A percentile compares a stretch with the other conserved stretches of the same genome.
Evolutionary conservation across 768 basidiomycete genomes (phyloP).

Genomic region (Naematelia aurantialba): DNA sequence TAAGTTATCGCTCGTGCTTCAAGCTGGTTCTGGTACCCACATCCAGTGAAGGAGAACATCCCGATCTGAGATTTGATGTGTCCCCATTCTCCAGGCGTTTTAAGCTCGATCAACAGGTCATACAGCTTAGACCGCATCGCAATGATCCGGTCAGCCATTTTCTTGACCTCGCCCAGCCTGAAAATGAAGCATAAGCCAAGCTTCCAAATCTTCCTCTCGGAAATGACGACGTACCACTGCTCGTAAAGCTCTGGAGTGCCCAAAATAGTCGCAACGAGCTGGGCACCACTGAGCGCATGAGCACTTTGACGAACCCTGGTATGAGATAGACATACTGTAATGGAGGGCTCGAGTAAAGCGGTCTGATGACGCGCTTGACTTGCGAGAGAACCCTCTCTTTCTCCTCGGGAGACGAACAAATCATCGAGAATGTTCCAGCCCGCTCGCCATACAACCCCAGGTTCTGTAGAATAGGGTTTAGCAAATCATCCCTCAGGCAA

Average conservation of each 20-base stretch:
- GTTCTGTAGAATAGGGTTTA: slow-evolving; percentile 56
- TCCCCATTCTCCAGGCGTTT: slow-evolving; percentile 89
- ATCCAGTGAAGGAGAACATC: slow-evolving; percentile 38
- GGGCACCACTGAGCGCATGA: slow-evolving; percentile 41
- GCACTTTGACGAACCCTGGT: slow-evolving; percentile 2
- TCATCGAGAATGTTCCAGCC: slow-evolving; percentile 87
- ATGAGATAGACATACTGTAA: slow-evolving; percentile 26
- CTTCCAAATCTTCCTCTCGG: not conserved
- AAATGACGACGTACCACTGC: slow-evolving; percentile 41
- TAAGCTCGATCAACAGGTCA: slow-evolving; percentile 57
- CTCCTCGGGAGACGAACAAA: slow-evolving; percentile 60
- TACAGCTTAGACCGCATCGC: slow-evolving; percentile 78
- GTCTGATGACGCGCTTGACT: slow-evolving; percentile 88
- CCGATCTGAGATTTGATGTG: slow-evolving; percentile 92
- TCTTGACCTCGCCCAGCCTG: slow-evolving; percentile 64
- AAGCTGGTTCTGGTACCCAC: slow-evolving; percentile 12
- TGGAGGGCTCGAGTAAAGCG: slow-evolving; percentile 99
- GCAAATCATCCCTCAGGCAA: not conserved
- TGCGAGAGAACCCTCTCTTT: slow-evolving; percentile 83
- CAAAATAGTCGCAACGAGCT: slow-evolving; percentile 48
- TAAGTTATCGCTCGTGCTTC: not conserved
- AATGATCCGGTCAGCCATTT: slow-evolving; percentile 91
- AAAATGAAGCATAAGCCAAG: not conserved
- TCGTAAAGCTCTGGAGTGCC: slow-evolving; percentile 42
- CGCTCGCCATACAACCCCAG: slow-evolving; percentile 98